These are phyloP conservation scores for Lepidium sativum DNA, from an alignment of 345 rosid species.

Conservation along the genomic window DNA sequence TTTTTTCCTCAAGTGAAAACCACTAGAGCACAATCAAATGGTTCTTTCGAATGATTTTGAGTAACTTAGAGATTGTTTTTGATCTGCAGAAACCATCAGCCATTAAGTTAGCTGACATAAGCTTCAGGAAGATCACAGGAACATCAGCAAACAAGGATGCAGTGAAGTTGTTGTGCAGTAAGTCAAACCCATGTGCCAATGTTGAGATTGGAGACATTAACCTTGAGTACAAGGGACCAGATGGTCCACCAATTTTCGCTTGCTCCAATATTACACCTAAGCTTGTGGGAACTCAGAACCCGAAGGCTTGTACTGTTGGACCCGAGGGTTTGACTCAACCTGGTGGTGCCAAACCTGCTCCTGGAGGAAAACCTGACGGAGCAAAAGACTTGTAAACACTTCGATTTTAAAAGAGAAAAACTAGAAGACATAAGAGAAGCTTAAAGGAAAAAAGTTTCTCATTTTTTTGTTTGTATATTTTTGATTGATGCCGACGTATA, in stretches of 20 bases:
- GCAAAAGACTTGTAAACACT: too few species aligned
- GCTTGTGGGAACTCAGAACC: slow-evolving; percentile 19
- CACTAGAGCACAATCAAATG: too few species aligned
- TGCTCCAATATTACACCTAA: slow-evolving; percentile 36
- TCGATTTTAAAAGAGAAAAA: too few species aligned
- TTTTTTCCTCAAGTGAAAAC: too few species aligned
- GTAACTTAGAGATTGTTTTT: not conserved
- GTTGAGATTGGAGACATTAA: slow-evolving; percentile 33
- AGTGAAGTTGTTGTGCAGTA: slow-evolving; percentile 46
- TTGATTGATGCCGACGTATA: slow-evolving; percentile 6
- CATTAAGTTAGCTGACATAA: slow-evolving; percentile 35
- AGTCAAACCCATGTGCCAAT: slow-evolving; percentile 28
- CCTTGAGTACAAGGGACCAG: slow-evolving; percentile 28
- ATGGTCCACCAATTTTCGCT: slow-evolving; percentile 21
- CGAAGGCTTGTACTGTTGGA: slow-evolving; percentile 21
- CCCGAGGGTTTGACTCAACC: not conserved
- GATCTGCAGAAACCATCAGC: slow-evolving; percentile 30
- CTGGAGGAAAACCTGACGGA: too few species aligned
- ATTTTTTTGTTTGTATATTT: not conserved
- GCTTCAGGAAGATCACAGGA: slow-evolving; percentile 44
- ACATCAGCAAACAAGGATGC: slow-evolving; percentile 34
- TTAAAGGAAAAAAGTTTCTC: not conserved
- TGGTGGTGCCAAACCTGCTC: too few species aligned
- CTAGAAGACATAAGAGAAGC: not conserved
- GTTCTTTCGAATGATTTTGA: not conserved